phyloP scores from a whole-genome alignment of 176 grass and related monocot genomes.

The Bolboschoenus planiculmis region DNA sequence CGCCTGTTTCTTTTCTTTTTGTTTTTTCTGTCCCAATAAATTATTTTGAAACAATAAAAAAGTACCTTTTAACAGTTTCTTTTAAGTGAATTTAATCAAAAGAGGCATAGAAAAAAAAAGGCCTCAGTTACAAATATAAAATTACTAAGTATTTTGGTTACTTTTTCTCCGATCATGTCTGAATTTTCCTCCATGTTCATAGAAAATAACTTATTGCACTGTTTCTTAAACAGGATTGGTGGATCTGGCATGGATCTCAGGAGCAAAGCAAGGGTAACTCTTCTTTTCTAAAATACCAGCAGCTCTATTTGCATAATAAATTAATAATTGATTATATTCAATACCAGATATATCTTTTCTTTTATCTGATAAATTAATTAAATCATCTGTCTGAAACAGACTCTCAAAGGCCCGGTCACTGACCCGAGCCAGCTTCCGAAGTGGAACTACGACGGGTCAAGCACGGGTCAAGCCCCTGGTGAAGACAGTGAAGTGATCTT shows the following conservation, averaged over 20 bases:
- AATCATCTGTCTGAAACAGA: constrained; percentile 45
- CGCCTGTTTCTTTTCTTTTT: background rate
- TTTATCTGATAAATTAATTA: background rate
- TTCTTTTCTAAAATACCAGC: constrained; percentile 20
- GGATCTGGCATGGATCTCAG: constrained; percentile 97
- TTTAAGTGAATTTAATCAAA: background rate
- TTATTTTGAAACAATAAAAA: background rate
- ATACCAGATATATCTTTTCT: background rate
- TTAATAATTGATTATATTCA: too few relatives aligned
- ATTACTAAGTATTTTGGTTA: background rate
- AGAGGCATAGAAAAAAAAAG: background rate
- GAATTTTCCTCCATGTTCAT: background rate
- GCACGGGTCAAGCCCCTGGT: constrained; percentile 97
- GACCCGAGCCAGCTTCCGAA: constrained; percentile 84
- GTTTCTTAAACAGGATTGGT: constrained; percentile 61
- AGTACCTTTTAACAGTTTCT: background rate
- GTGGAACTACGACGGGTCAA: constrained; percentile 99
- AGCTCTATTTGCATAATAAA: constrained; percentile 24
- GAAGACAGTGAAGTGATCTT: constrained; percentile 98
- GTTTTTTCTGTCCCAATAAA: background rate
- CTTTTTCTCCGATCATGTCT: constrained; percentile 5
- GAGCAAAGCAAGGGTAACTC: constrained; percentile 91
- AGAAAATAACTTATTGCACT: background rate
- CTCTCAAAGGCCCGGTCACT: constrained; percentile 53
- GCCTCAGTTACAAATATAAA: background rate